Evolutionary conservation across 352 stramenopile genomes (phyloP), one percentile per base, ranked within the genome.

Genomic region (Phytophthora crassamura): DNA sequence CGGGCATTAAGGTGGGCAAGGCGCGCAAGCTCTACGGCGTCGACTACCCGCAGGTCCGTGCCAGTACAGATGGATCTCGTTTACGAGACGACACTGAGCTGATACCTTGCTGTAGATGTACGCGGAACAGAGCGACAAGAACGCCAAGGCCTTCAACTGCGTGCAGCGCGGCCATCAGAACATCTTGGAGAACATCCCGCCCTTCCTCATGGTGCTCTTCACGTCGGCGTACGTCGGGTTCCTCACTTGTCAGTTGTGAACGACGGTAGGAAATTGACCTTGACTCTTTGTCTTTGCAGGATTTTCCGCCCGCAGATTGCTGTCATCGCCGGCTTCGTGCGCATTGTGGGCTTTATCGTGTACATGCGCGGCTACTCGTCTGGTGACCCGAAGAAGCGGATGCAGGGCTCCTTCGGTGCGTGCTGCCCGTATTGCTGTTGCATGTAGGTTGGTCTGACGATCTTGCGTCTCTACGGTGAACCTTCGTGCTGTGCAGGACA

Each of bases 151-250:
- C 3, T 86, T 98, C 72, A 98, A 98, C 80, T 96, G 89, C 55
- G 74, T 97, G 53, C 94, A 98, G 72, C 80, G 93, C 42, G 87
- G 80, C 22, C 92, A 98, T 78, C 94, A 98, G 73, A 95, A 98
- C 66, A 69, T 97, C 41, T 75, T 98, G 39, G 92, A 98, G 75
- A 97, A 95, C 51, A 81, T 93, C 43, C 86, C 89, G 2, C 52
- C 80, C 1, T 93, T 89, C 51, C 63, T 93, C 20, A 52, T 59
- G 0, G 52, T 93, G 49, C 69, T 90, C 16, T 46, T 88, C 43
- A 80, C 80, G 9, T 90, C 80, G 10, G 50, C 72, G 80, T 91
- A 82, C 34, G 82, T 84, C 28, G 47, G 16, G 15, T 1, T 33
- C 6, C 36, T 18, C 7, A 22, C 0, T 6, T 5, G n/a, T 9